Evolutionary conservation across 2,329 filamentous ascomycete genomes (phyloP), one percentile per base, ranked within the genome.

Genomic region (Pleurostoma richardsiae): DNA sequence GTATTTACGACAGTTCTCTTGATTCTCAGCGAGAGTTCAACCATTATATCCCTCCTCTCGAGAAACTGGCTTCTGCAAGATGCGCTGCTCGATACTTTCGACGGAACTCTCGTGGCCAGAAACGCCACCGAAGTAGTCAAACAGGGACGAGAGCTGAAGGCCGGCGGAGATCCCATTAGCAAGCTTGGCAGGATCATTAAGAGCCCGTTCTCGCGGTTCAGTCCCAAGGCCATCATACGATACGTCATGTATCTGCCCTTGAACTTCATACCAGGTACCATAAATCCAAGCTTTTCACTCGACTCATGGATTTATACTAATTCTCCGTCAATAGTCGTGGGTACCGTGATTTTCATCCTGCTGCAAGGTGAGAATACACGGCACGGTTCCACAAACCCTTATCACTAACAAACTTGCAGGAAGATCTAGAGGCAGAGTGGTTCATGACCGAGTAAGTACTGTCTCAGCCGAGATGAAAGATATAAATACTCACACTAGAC

Each of bases 181-280:
- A 71, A 76, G 57, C 64, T 85, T 2, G 80, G 80, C 27, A 80
- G 76, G 54, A 67, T 80, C 6, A 54, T 83, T 45, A 82, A 79
- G 63, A 76, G 57, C 41, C 79, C 80, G 0, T 81, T 84, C 54
- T 67, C 73, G 27, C 73, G 72, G 51, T 80, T 80, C 55, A 76
- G 74, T 29, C 73, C 74, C 29, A 80, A 73, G 57, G 82, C 85
- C 6, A 66, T 96, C 40, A 70, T 96, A 38, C 76, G 88, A 50
- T 92, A 92, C 58, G 62, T 95, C 52, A 80, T 96, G 69, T 94
- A 95, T 62, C 74, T 96, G 39, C 91, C 92, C 8, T 76, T 97
- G 50, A 97, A 96, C 70, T 90, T 96, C 62, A 90, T 97, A 44
- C 92, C 92, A 0, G 60, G 68, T 70, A 65, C 44, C 58, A n/a